Conservation (phyloP, 2,329 filamentous ascomycete species). For the Ascochyta rabiei region DNA sequence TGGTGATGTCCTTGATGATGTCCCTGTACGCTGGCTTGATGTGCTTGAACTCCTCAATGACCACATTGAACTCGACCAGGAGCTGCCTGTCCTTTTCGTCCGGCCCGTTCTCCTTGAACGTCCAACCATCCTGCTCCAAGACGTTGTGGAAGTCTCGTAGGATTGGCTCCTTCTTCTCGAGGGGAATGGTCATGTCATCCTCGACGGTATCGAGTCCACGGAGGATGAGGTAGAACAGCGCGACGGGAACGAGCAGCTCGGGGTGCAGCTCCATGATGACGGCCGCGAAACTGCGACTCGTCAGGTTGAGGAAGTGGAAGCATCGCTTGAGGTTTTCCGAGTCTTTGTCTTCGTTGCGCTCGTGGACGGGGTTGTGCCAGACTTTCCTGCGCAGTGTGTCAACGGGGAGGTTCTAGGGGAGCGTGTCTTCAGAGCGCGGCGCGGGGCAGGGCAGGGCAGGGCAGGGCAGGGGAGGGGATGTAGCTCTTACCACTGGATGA, state of each 20-base stretch:
- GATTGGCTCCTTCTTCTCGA: slow-evolving; percentile 82
- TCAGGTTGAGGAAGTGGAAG: slow-evolving; percentile 84
- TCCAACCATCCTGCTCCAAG: slow-evolving; percentile 87
- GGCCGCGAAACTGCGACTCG: slow-evolving; percentile 88
- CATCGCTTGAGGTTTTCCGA: slow-evolving; percentile 75
- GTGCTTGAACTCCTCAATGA: slow-evolving; percentile 85
- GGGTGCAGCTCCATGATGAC: slow-evolving; percentile 97
- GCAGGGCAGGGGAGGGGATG: background rate
- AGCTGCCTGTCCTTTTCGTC: slow-evolving; percentile 95
- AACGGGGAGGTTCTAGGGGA: slow-evolving; percentile 7
- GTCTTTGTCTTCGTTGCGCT: slow-evolving; percentile 78
- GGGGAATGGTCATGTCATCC: slow-evolving; percentile 92
- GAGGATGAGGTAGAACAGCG: slow-evolving; percentile 90
- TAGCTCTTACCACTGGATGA: slow-evolving; percentile 81
- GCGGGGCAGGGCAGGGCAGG: background rate
- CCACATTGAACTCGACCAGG: slow-evolving; percentile 87
- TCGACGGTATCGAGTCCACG: slow-evolving; percentile 97
- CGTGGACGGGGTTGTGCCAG: slow-evolving; percentile 94
- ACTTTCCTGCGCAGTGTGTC: slow-evolving; percentile 71
- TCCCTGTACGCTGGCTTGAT: slow-evolving; percentile 82
- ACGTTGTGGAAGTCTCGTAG: slow-evolving; percentile 81
- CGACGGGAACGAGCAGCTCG: slow-evolving; percentile 86
- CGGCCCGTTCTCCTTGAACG: slow-evolving; percentile 80
- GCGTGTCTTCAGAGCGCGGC: background rate
- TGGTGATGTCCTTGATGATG: slow-evolving; percentile 91